A percentile compares a stretch with the other conserved stretches of the same genome.
phyloP scores from a whole-genome alignment of 352 stramenopile species.

The Blastocystis sp. region DNA sequence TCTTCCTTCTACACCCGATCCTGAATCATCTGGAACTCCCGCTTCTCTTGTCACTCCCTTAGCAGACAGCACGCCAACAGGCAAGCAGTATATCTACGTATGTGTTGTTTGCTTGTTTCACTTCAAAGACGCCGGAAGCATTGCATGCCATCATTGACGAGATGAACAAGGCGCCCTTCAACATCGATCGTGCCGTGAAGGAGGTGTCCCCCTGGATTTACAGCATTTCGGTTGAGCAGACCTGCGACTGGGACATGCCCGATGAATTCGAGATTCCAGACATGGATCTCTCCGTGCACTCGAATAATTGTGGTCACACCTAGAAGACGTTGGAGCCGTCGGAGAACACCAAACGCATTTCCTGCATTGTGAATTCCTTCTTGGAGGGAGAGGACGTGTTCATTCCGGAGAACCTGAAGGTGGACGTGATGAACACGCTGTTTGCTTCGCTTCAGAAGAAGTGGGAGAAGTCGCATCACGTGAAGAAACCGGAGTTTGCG shows the following conservation, averaged over 20 bases:
- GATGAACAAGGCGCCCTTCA: background rate
- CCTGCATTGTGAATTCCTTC: background rate
- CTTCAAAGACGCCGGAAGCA: background rate
- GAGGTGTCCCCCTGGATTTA: background rate
- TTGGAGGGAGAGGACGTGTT: constrained; percentile 22
- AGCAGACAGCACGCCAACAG: too few species aligned
- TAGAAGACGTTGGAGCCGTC: background rate
- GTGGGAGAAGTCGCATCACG: background rate
- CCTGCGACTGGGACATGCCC: background rate
- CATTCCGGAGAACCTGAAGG: constrained; percentile 41
- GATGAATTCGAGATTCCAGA: background rate
- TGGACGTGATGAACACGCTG: constrained; percentile 35
- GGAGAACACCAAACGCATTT: background rate
- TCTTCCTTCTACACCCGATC: too few species aligned
- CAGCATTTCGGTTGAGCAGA: background rate
- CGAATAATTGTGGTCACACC: background rate
- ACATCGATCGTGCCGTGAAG: background rate
- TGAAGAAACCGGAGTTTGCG: too few species aligned
- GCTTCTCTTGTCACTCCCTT: too few species aligned
- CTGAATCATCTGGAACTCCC: too few species aligned
- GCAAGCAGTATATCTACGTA: background rate
- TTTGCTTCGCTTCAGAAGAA: constrained; percentile 13
- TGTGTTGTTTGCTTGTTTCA: background rate
- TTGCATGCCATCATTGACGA: background rate
- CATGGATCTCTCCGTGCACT: background rate